A percentile compares a stretch with the other conserved stretches of the same genome.
These are phyloP conservation scores for Fragaria ananassa DNA, from an alignment of 306 rosid species.

Conservation along the genomic window DNA sequence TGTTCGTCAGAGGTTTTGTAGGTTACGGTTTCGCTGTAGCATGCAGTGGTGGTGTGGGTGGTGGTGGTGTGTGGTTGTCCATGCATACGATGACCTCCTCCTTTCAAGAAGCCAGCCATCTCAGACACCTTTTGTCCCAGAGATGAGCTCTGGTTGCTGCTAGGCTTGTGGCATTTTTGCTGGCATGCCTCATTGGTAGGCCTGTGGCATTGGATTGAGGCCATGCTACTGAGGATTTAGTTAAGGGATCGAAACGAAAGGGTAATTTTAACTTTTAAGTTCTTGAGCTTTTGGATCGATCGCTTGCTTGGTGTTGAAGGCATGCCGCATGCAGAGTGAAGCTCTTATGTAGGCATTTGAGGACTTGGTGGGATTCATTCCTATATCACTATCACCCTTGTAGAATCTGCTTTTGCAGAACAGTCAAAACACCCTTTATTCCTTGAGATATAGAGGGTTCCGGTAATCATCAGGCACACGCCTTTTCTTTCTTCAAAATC, in stretches of 20 bases:
- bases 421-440: background rate
- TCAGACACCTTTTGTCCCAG: slow-evolving; percentile 37
- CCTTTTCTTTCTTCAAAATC: slow-evolving; percentile 13
- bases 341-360: slow-evolving; percentile 11
- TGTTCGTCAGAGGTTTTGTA: background rate
- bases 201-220: slow-evolving; percentile 26
- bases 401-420: slow-evolving; percentile 25
- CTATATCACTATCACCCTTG: background rate
- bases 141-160: slow-evolving; percentile 25
- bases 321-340: background rate
- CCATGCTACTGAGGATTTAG: slow-evolving; percentile 3
- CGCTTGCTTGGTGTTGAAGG: background rate
- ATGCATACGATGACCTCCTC: slow-evolving; percentile 21
- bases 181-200: slow-evolving; percentile 16
- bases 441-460: background rate
- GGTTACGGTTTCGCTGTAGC: background rate
- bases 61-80: slow-evolving; percentile 5
- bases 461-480: background rate
- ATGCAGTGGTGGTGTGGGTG: background rate
- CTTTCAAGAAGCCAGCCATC: slow-evolving; percentile 25
- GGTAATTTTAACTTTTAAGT: background rate
- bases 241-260: background rate
- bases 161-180: slow-evolving; percentile 14
- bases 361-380: background rate
- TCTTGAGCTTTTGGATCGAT: background rate